phyloP scores from a whole-genome alignment of 164 flowering plant genomes.

The Vitis rupestris region DNA sequence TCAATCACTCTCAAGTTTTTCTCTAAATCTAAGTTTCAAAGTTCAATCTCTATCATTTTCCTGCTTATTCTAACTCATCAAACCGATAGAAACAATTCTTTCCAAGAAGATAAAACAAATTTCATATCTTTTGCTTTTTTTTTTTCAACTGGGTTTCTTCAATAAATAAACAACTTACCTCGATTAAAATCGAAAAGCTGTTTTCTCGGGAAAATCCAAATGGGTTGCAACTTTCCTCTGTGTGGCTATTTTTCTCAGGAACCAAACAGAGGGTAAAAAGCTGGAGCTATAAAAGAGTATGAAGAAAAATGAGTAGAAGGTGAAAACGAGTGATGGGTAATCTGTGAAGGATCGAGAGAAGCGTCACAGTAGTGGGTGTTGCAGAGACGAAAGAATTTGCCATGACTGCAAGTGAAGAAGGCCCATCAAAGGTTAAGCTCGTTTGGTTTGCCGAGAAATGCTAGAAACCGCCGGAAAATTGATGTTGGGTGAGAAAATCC shows the following conservation, averaged over 20 bases:
- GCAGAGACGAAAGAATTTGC: slow-evolving; percentile 7
- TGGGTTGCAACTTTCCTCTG: not conserved
- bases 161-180: not conserved
- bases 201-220: not conserved
- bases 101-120: not conserved
- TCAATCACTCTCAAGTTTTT: no score
- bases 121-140: not conserved
- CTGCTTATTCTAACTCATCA: no score
- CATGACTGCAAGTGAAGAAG: slow-evolving; percentile 17
- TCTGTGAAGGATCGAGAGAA: slow-evolving; percentile 17
- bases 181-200: not conserved
- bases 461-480: no score
- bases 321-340: slow-evolving; percentile 55
- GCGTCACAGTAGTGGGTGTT: not conserved
- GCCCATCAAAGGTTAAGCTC: slow-evolving; percentile 25
- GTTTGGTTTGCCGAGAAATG: not conserved
- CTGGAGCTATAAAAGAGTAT: slow-evolving; percentile 52
- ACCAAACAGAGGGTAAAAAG: not conserved
- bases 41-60: no score
- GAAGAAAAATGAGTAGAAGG: slow-evolving; percentile 66
- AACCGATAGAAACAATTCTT: no score
- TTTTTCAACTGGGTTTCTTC: not conserved
- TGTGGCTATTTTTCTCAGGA: not conserved
- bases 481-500: no score
- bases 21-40: no score